phyloP scores from a whole-genome alignment of 768 basidiomycete genomes.

The Hortiboletus campestris region DNA sequence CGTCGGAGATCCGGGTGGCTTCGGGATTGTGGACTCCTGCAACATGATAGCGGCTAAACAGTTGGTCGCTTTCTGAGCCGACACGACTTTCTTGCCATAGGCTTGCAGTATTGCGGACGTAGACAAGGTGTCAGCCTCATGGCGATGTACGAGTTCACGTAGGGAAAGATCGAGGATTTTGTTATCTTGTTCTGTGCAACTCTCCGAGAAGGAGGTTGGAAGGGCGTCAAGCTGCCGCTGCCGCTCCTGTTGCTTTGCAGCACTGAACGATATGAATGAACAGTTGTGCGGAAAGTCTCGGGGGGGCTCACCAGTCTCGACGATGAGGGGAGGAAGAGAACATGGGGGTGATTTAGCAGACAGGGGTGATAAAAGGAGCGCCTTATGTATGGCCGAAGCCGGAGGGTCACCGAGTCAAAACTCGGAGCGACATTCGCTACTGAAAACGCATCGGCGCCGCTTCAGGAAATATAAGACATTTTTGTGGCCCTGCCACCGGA shows the following conservation, averaged over 20 bases:
- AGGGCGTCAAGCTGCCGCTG: slow-evolving; percentile 29
- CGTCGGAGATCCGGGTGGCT: slow-evolving; percentile 8
- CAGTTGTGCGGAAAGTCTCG: not conserved
- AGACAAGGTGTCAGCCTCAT: slow-evolving; percentile 27
- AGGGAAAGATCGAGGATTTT: slow-evolving; percentile 38
- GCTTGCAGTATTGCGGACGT: slow-evolving; percentile 35
- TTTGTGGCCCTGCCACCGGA: not conserved
- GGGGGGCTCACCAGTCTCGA: slow-evolving; percentile 28
- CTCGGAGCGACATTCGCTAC: not conserved
- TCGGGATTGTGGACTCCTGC: slow-evolving; percentile 24
- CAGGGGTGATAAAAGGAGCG: not conserved
- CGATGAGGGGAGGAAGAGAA: slow-evolving; percentile 26
- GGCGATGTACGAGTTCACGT: slow-evolving; percentile 34
- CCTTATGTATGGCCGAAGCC: slow-evolving; percentile 4
- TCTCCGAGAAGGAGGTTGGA: slow-evolving; percentile 28
- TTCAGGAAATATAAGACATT: not conserved
- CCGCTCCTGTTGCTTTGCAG: slow-evolving; percentile 35
- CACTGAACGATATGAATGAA: slow-evolving; percentile 18
- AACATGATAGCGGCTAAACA: slow-evolving; percentile 49
- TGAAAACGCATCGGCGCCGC: not conserved
- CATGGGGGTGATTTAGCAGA: slow-evolving; percentile 12
- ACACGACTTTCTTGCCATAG: slow-evolving; percentile 41
- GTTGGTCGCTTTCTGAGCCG: slow-evolving; percentile 45
- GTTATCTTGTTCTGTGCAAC: slow-evolving; percentile 35
- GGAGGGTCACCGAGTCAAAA: not conserved